phyloP scores from a whole-genome alignment of 805 yeast genomes.

The Monosporozyma aerobia region DNA sequence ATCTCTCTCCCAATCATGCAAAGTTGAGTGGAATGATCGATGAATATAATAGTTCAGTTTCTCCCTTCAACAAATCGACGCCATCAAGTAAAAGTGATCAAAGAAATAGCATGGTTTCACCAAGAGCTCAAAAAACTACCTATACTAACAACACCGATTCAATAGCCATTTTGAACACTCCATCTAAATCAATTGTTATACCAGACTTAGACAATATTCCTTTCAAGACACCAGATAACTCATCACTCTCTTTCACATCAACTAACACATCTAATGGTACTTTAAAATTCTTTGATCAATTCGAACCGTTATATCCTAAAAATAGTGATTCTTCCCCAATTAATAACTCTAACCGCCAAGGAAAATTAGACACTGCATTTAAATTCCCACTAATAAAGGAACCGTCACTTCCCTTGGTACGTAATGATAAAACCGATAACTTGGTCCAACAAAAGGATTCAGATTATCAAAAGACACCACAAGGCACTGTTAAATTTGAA shows the following conservation, averaged over 20 bases:
- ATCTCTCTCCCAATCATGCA: not conserved
- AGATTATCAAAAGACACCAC: conserved; percentile 15
- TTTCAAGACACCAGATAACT: conserved; percentile 9
- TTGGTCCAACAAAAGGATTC: not conserved
- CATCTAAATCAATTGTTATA: conserved; percentile 20
- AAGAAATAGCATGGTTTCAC: not conserved
- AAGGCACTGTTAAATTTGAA: conserved; percentile 11
- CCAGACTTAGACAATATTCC: conserved; percentile 17
- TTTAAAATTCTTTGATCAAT: conserved; percentile 18
- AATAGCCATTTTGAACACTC: conserved; percentile 19
- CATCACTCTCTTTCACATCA: not conserved
- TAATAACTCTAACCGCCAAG: not conserved
- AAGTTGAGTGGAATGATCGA: not conserved
- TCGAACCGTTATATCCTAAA: conserved; percentile 8
- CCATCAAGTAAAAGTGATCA: not conserved
- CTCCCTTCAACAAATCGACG: not conserved
- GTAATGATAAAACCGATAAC: not conserved
- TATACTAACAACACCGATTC: conserved; percentile 7
- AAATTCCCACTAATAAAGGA: conserved; percentile 16
- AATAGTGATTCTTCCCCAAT: not conserved
- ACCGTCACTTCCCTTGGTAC: not conserved
- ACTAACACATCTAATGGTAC: conserved; percentile 10
- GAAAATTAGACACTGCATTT: conserved; percentile 13
- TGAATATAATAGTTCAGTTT: not conserved
- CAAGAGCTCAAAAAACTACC: not conserved